A percentile compares a stretch with the other conserved stretches of the same genome.
Evolutionary conservation across 2,329 filamentous ascomycete species (phyloP).

Genomic region (Thelonectria olida): DNA sequence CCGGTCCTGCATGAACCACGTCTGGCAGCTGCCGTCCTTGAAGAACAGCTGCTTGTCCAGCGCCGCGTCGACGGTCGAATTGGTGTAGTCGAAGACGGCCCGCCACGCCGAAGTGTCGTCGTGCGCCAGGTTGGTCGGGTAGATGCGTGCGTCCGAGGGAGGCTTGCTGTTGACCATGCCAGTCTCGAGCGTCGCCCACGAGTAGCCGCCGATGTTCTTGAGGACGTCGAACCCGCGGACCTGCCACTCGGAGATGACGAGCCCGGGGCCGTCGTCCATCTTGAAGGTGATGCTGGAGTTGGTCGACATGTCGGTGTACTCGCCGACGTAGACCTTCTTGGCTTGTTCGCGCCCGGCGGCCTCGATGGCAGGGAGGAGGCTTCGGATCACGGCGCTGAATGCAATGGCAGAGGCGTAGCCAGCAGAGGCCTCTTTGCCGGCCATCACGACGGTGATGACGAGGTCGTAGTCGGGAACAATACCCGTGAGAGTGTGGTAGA

Average conservation of each 20-base stretch:
- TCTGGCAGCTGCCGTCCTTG: conserved; percentile 41
- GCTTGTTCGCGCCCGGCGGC: conserved; percentile 51
- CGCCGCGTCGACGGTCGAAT: conserved; percentile 22
- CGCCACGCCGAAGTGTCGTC: conserved; percentile 44
- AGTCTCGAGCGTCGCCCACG: conserved; percentile 25
- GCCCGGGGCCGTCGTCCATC: conserved; percentile 50
- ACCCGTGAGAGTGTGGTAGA: conserved; percentile 51
- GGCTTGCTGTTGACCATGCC: conserved; percentile 13
- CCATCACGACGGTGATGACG: conserved; percentile 51
- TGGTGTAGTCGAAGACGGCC: conserved; percentile 40
- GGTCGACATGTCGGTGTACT: conserved; percentile 47
- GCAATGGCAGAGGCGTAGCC: conserved; percentile 29
- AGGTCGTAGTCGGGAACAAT: conserved; percentile 58
- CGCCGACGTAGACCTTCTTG: conserved; percentile 44
- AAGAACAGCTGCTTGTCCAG: conserved; percentile 40
- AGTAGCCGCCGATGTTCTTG: conserved; percentile 44
- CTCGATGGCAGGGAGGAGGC: conserved; percentile 53
- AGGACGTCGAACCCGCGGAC: conserved; percentile 53
- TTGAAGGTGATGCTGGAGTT: conserved; percentile 52
- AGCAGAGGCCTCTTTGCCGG: conserved; percentile 40
- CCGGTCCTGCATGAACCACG: conserved; percentile 46
- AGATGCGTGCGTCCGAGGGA: conserved; percentile 40
- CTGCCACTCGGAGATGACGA: conserved; percentile 49
- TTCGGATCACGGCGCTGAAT: conserved; percentile 44
- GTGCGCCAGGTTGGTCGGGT: conserved; percentile 39